Evolutionary conservation across 176 grass and related monocot genomes (phyloP).

Genomic region (Bromus sterilis): DNA sequence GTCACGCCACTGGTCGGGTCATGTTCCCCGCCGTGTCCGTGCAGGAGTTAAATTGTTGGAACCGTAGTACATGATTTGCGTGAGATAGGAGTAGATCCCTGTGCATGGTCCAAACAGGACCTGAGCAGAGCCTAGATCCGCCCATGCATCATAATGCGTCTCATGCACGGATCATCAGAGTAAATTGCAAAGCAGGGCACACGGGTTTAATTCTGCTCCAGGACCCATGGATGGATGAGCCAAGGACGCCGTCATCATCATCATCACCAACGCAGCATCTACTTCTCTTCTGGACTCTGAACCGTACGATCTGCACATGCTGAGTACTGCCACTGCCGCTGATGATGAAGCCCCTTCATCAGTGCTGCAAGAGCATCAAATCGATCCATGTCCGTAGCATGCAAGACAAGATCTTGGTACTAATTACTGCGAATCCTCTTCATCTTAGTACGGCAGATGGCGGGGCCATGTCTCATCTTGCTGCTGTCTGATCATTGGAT

Average conservation of each 20-base stretch:
- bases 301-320: background rate
- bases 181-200: too few species aligned
- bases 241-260: background rate
- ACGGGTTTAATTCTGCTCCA: background rate
- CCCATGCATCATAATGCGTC: background rate
- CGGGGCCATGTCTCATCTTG: too few species aligned
- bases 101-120: background rate
- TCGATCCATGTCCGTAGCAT: background rate
- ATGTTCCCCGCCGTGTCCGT: background rate
- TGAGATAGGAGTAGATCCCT: background rate
- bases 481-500: background rate
- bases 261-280: background rate
- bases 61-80: background rate
- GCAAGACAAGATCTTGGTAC: background rate
- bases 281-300: background rate
- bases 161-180: background rate
- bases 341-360: background rate
- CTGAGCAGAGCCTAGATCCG: background rate
- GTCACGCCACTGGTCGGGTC: background rate
- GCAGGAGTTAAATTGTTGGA: background rate
- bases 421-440: background rate
- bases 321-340: background rate
- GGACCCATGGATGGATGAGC: background rate
- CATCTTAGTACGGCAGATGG: background rate
- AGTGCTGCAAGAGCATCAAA: background rate